Percentiles rank a stretch among this genome's conserved stretches.
Conservation (phyloP, 768 basidiomycete genomes). For the Russula brevipes region DNA sequence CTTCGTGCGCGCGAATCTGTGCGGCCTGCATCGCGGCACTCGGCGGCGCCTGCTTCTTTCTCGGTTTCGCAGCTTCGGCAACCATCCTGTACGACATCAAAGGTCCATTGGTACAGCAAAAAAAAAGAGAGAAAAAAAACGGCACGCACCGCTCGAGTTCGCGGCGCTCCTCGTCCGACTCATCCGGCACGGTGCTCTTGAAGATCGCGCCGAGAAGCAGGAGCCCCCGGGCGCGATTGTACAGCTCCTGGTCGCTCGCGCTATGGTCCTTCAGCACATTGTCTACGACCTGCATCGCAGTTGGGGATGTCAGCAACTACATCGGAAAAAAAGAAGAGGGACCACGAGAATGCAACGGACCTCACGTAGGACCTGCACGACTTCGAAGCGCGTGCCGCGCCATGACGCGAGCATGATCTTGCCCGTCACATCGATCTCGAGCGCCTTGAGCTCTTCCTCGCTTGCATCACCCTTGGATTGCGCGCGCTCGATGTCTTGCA, state of each 20-base stretch:
- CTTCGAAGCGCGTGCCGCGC: constrained; percentile 95
- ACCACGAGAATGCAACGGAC: constrained; percentile 29
- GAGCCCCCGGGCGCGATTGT: constrained; percentile 86
- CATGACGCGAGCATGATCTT: constrained; percentile 97
- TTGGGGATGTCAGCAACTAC: constrained; percentile 17
- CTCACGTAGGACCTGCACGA: constrained; percentile 83
- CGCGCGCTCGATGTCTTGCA: constrained; percentile 87
- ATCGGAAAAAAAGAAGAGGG: background rate
- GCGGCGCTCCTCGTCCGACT: constrained; percentile 87
- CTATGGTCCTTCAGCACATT: constrained; percentile 78
- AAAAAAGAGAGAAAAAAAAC: no score
- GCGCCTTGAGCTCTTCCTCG: constrained; percentile 77
- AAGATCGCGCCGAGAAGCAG: constrained; percentile 86
- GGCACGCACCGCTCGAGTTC: constrained; percentile 80
- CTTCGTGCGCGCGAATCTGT: constrained; percentile 11
- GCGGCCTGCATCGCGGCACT: constrained; percentile 14
- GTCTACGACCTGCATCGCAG: constrained; percentile 57
- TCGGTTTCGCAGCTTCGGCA: constrained; percentile 77
- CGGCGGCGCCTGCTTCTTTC: constrained; percentile 32
- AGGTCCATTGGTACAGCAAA: no score
- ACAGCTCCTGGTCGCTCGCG: constrained; percentile 60
- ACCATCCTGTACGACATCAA: constrained; percentile 54
- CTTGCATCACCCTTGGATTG: constrained; percentile 84
- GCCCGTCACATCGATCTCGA: constrained; percentile 92
- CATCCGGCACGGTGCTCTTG: constrained; percentile 79